Conservation (phyloP, 306 rosid species). For the Trichosanthes cucumerina region DNA sequence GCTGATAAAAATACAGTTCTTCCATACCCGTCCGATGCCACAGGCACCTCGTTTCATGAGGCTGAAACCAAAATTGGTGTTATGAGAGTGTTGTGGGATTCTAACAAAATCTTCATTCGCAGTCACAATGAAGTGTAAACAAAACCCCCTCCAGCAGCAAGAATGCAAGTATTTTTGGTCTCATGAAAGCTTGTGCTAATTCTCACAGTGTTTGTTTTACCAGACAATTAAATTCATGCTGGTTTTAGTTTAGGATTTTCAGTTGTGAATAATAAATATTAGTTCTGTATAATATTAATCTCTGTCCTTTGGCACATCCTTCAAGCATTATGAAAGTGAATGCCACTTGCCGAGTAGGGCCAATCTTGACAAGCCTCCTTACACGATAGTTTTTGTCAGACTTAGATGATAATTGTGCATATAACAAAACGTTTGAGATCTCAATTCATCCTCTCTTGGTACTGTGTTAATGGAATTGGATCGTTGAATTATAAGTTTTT, state of each 20-base stretch:
- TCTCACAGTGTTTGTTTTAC: background rate
- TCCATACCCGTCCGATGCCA: constrained; percentile 54
- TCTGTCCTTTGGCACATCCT: background rate
- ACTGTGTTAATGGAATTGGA: too few relatives aligned
- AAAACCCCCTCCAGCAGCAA: background rate
- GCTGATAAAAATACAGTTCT: constrained; percentile 34
- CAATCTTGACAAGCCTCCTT: background rate
- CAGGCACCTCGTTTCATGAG: constrained; percentile 59
- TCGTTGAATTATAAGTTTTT: too few relatives aligned
- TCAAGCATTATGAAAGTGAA: background rate
- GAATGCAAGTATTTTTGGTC: constrained; percentile 4
- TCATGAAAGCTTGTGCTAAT: background rate
- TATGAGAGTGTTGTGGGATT: constrained; percentile 77
- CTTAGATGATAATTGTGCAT: too few relatives aligned
- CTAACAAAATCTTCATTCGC: constrained; percentile 31
- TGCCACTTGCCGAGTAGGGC: background rate
- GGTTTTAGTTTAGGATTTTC: constrained; percentile 3
- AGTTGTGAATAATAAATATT: constrained; percentile 3
- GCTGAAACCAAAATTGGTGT: constrained; percentile 57
- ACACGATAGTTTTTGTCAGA: too few relatives aligned
- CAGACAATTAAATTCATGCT: background rate
- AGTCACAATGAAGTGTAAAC: constrained; percentile 14
- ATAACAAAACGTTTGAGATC: too few relatives aligned
- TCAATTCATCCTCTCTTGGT: too few relatives aligned
- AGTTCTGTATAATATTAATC: background rate